These are phyloP conservation scores for Curvularia hawaiiensis DNA, from an alignment of 2,329 filamentous ascomycete genomes.

Conservation along the genomic window DNA sequence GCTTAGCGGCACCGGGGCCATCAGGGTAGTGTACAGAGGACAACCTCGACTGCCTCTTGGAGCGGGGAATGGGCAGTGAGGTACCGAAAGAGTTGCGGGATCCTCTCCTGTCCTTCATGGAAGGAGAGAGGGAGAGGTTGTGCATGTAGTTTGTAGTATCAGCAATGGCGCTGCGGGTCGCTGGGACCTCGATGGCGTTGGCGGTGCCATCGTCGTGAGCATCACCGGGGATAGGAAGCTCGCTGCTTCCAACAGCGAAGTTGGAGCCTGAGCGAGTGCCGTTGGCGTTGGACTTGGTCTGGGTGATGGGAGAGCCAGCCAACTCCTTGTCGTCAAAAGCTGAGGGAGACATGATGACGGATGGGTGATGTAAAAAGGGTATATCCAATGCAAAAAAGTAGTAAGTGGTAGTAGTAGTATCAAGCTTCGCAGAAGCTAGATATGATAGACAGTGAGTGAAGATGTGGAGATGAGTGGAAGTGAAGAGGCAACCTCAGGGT, in stretches of 20 bases:
- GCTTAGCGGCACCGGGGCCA: slow-evolving; percentile 53
- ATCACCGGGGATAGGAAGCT: slow-evolving; percentile 41
- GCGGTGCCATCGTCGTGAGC: slow-evolving; percentile 42
- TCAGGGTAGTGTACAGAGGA: slow-evolving; percentile 62
- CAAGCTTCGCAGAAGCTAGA: slow-evolving; percentile 14
- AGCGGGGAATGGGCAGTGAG: slow-evolving; percentile 72
- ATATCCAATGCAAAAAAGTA: slow-evolving; percentile 14
- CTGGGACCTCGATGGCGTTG: slow-evolving; percentile 70
- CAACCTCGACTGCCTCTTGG: slow-evolving; percentile 70
- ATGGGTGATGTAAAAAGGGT: slow-evolving; percentile 4
- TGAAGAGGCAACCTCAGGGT: slow-evolving; percentile 19
- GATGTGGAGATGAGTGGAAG: slow-evolving; percentile 2
- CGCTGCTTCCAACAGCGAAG: slow-evolving; percentile 38
- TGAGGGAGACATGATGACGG: slow-evolving; percentile 52
- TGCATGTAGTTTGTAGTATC: slow-evolving; percentile 75
- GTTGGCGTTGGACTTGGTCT: slow-evolving; percentile 34
- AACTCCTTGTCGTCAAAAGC: slow-evolving; percentile 64
- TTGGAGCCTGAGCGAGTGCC: slow-evolving; percentile 21
- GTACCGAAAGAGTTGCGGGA: slow-evolving; percentile 79
- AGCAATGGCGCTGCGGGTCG: slow-evolving; percentile 69
- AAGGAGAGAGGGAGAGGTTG: slow-evolving; percentile 70
- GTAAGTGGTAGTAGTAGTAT: background rate
- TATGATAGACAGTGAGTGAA: slow-evolving; percentile 9
- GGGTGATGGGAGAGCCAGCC: slow-evolving; percentile 39
- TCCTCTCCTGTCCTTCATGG: slow-evolving; percentile 68